Conservation (phyloP, 805 yeast genomes). For the Pichia occidentalis region DNA sequence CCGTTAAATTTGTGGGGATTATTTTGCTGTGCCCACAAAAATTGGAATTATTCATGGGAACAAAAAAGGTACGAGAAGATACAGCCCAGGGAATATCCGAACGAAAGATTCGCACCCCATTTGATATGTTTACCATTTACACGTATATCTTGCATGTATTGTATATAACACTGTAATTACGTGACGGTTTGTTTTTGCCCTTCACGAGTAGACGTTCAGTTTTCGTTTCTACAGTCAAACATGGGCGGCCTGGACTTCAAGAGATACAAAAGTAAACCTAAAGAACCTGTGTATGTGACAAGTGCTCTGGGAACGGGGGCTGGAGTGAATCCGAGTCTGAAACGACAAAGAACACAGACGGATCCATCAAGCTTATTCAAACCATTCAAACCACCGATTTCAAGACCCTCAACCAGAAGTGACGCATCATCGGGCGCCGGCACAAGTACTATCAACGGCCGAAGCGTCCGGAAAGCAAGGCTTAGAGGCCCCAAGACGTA, state of each 20-base stretch:
- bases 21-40: not conserved
- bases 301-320: slow-evolving; percentile 63
- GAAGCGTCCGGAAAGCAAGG: slow-evolving; percentile 23
- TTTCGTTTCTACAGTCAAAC: not conserved
- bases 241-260: slow-evolving; percentile 13
- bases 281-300: slow-evolving; percentile 15
- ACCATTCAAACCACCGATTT: slow-evolving; percentile 66
- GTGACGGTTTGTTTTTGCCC: not conserved
- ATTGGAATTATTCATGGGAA: not conserved
- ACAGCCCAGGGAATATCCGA: no score
- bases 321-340: slow-evolving; percentile 49
- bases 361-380: slow-evolving; percentile 49
- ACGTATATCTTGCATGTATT: no score
- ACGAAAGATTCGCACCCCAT: no score
- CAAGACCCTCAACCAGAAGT: slow-evolving; percentile 15
- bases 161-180: not conserved
- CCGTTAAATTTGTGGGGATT: no score
- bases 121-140: no score
- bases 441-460: slow-evolving; percentile 5
- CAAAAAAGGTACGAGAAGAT: no score
- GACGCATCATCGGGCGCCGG: slow-evolving; percentile 7
- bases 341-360: slow-evolving; percentile 48
- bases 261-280: slow-evolving; percentile 14
- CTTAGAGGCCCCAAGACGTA: slow-evolving; percentile 35
- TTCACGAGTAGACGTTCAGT: not conserved